These are phyloP conservation scores for Botrytis fragariae DNA, from an alignment of 2,329 filamentous ascomycete species.

Conservation along the genomic window DNA sequence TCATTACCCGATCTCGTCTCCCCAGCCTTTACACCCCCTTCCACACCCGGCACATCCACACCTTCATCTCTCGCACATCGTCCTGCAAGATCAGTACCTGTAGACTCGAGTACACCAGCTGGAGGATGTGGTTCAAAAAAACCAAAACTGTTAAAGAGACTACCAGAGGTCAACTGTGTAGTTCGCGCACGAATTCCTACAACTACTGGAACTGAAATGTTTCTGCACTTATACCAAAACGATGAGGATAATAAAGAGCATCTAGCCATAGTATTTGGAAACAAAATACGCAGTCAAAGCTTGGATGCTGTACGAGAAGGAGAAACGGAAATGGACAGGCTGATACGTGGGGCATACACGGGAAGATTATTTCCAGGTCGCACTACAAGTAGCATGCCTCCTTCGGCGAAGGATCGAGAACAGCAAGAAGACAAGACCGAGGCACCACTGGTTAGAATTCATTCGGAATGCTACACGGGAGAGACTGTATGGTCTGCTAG, in stretches of 20 bases:
- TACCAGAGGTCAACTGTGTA: conserved; percentile 88
- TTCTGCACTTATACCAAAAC: conserved; percentile 91
- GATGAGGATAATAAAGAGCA: conserved; percentile 94
- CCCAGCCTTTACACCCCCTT: conserved; percentile 75
- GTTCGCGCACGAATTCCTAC: conserved; percentile 95
- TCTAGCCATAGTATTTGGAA: conserved; percentile 93
- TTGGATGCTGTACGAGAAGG: conserved; percentile 70
- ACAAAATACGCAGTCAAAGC: conserved; percentile 70
- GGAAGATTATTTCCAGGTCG: conserved; percentile 84
- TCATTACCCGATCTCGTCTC: conserved; percentile 63
- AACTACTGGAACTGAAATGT: conserved; percentile 91
- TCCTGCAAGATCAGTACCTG: conserved; percentile 43
- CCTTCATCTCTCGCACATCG: conserved; percentile 42
- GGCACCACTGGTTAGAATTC: conserved; percentile 80
- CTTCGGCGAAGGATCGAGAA: conserved; percentile 10
- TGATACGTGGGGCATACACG: conserved; percentile 91
- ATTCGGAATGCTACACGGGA: conserved; percentile 97
- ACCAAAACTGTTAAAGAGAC: conserved; percentile 68
- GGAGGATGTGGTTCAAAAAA: conserved; percentile 62
- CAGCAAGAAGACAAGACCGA: conserved; percentile 21
- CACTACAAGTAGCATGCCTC: conserved; percentile 48
- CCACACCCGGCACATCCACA: conserved; percentile 59
- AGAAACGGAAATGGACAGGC: conserved; percentile 84
- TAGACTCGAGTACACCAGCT: conserved; percentile 53
- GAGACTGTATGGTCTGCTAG: conserved; percentile 98